Conservation (phyloP, 2,329 filamentous ascomycete genomes). For the Alternaria arborescens region DNA sequence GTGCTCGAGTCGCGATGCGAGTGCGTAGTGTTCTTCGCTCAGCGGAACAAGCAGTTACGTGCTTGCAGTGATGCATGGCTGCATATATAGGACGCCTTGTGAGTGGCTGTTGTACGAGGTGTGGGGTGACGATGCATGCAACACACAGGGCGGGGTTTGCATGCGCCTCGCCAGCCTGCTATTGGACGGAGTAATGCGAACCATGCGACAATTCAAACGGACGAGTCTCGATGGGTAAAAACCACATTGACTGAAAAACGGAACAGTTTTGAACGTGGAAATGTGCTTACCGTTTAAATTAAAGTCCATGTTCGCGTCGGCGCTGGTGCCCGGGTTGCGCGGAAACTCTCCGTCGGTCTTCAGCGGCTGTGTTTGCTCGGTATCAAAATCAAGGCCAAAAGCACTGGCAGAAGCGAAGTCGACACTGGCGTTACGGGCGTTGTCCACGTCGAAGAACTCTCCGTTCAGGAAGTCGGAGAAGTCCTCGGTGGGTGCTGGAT, state of each 20-base stretch:
- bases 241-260: slow-evolving; percentile 13
- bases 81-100: slow-evolving; percentile 24
- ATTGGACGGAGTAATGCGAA: slow-evolving; percentile 34
- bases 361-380: slow-evolving; percentile 26
- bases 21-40: slow-evolving; percentile 21
- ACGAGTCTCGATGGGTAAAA: slow-evolving; percentile 20
- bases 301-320: slow-evolving; percentile 47
- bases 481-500: slow-evolving; percentile 54
- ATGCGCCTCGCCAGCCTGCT: slow-evolving; percentile 25
- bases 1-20: slow-evolving; percentile 17
- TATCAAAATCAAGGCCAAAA: slow-evolving; percentile 42
- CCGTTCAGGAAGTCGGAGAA: slow-evolving; percentile 66
- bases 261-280: slow-evolving; percentile 15
- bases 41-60: slow-evolving; percentile 47
- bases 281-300: slow-evolving; percentile 45
- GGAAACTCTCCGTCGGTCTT: slow-evolving; percentile 25
- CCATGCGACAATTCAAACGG: slow-evolving; percentile 22
- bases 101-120: slow-evolving; percentile 35
- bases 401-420: slow-evolving; percentile 37
- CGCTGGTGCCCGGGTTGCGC: slow-evolving; percentile 23
- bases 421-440: slow-evolving; percentile 32
- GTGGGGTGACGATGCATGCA: slow-evolving; percentile 42
- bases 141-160: slow-evolving; percentile 38
- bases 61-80: slow-evolving; percentile 42
- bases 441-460: slow-evolving; percentile 74